Conservation (phyloP, 306 rosid species). For the Prosopis cineraria region DNA sequence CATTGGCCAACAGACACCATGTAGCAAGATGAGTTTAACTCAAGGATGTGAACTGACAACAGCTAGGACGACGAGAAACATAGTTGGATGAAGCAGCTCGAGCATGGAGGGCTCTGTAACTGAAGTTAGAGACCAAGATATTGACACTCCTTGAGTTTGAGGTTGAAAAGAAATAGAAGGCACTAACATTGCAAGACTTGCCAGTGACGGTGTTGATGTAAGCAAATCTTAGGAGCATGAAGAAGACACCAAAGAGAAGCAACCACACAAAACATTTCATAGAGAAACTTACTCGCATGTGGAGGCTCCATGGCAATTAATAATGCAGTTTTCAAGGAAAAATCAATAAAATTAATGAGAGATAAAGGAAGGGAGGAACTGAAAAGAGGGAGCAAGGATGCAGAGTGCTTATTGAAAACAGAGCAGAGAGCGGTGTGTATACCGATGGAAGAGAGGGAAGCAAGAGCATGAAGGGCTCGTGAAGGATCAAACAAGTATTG, state of each 20-base stretch:
- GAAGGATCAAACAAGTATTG: too few relatives aligned
- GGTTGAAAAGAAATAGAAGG: slow-evolving; percentile 75
- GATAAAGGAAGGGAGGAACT: neutral
- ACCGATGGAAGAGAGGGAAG: slow-evolving; percentile 34
- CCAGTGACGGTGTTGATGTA: slow-evolving; percentile 77
- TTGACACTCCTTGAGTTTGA: slow-evolving; percentile 60
- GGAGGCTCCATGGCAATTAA: slow-evolving; percentile 56
- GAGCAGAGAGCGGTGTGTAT: neutral
- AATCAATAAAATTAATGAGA: neutral
- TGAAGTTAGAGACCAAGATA: slow-evolving; percentile 47
- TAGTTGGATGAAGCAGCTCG: slow-evolving; percentile 33
- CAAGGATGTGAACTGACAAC: too few relatives aligned
- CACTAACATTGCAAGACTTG: slow-evolving; percentile 66
- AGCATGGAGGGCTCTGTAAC: slow-evolving; percentile 31
- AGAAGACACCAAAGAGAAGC: slow-evolving; percentile 65
- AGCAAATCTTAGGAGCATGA: slow-evolving; percentile 61
- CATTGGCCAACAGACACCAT: too few relatives aligned
- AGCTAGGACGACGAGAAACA: too few relatives aligned
- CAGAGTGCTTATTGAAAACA: slow-evolving; percentile 60
- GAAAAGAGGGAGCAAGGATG: neutral
- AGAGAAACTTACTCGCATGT: slow-evolving; percentile 56
- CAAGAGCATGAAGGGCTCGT: too few relatives aligned
- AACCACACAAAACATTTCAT: slow-evolving; percentile 57
- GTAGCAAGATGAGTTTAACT: too few relatives aligned
- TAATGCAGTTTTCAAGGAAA: slow-evolving; percentile 1